Percentiles rank a stretch among this genome's conserved stretches.
These are phyloP conservation scores for Apiospora koreana DNA, from an alignment of 2,329 filamentous ascomycete species.

Conservation along the genomic window DNA sequence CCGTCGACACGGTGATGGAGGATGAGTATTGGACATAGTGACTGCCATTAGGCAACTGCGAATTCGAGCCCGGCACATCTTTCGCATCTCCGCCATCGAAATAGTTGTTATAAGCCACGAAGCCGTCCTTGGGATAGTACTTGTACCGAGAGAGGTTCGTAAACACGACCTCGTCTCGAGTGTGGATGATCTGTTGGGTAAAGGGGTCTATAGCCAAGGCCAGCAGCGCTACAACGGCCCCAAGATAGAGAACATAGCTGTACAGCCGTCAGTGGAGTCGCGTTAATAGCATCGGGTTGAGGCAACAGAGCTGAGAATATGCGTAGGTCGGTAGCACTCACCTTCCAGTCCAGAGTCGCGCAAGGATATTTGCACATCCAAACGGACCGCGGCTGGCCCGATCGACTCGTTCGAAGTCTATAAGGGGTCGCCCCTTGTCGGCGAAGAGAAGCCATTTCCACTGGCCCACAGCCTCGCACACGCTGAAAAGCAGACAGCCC, in stretches of 20 bases:
- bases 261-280: background rate
- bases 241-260: background rate
- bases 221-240: background rate
- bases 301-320: background rate
- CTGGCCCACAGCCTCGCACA: constrained; percentile 9
- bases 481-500: background rate
- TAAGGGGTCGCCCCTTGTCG: background rate
- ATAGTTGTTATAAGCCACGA: background rate
- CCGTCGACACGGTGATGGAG: background rate
- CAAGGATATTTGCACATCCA: background rate
- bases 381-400: constrained; percentile 10
- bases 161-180: background rate
- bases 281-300: too few relatives aligned
- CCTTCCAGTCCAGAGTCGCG: background rate
- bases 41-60: background rate
- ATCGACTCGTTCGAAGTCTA: background rate
- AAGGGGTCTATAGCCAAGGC: constrained; percentile 8
- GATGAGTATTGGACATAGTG: background rate
- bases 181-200: constrained; percentile 8
- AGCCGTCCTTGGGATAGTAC: background rate
- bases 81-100: background rate
- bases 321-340: background rate
- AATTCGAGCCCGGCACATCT: background rate
- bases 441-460: constrained; percentile 13
- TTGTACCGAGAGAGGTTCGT: background rate